Conservation (phyloP, 768 basidiomycete genomes). For the Daedalea quercina region DNA sequence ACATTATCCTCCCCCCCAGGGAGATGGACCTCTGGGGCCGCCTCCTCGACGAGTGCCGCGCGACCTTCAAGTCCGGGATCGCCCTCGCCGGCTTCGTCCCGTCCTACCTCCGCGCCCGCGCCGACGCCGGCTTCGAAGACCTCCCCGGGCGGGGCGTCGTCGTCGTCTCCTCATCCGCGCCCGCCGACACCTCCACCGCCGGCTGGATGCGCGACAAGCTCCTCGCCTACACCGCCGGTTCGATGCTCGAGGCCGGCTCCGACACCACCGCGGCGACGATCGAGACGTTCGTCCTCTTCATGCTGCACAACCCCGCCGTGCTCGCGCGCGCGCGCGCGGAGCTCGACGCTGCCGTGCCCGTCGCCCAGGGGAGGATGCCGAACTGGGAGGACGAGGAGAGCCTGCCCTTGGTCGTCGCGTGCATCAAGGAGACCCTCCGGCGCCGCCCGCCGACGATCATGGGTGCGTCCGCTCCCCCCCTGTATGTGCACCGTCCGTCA, state of each 20-base stretch:
- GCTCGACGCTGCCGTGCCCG: constrained; percentile 49
- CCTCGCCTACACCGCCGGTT: constrained; percentile 24
- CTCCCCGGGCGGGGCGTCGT: constrained; percentile 23
- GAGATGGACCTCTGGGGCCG: constrained; percentile 5
- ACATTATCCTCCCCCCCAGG: not conserved
- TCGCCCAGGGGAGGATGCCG: constrained; percentile 40
- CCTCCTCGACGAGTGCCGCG: not conserved
- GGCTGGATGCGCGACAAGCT: constrained; percentile 26
- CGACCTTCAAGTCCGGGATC: not conserved
- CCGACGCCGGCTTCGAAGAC: constrained; percentile 17
- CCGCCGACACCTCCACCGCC: not conserved
- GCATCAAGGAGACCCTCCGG: constrained; percentile 35
- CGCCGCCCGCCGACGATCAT: not conserved
- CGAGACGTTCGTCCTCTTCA: constrained; percentile 21
- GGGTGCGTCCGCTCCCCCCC: constrained; percentile 4
- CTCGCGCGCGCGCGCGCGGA: constrained; percentile 48
- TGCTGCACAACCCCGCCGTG: constrained; percentile 12
- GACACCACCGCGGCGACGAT: constrained; percentile 24
- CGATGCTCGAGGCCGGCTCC: constrained; percentile 25
- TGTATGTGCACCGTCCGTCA: too few species aligned
- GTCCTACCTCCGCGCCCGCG: constrained; percentile 9
- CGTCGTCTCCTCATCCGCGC: constrained; percentile 7
- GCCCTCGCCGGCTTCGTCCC: not conserved
- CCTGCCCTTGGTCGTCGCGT: constrained; percentile 48
- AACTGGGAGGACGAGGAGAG: constrained; percentile 40